phyloP scores from a whole-genome alignment of 495 filamentous ascomycete species.

The Parachaetomium inaequale region DNA sequence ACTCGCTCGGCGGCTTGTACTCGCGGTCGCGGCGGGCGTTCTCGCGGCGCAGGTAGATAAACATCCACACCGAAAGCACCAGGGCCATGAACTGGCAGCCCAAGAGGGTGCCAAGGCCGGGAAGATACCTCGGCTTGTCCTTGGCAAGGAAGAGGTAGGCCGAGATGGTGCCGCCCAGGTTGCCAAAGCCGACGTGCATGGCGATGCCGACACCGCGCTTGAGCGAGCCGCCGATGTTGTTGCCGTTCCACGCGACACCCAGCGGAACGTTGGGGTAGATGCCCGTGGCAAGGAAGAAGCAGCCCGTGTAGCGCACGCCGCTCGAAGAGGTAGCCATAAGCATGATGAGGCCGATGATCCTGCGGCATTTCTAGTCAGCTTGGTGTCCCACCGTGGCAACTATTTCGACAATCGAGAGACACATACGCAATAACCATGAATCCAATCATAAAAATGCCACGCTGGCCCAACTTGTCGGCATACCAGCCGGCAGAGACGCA shows the following conservation, averaged over 20 bases:
- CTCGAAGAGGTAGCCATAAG: slow-evolving; percentile 44
- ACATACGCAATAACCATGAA: slow-evolving; percentile 42
- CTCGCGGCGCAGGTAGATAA: slow-evolving; percentile 57
- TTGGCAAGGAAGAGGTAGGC: slow-evolving; percentile 63
- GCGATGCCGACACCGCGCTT: slow-evolving; percentile 77
- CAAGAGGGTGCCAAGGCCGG: slow-evolving; percentile 56
- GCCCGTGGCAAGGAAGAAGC: slow-evolving; percentile 61
- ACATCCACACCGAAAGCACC: slow-evolving; percentile 51
- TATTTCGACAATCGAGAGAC: not conserved
- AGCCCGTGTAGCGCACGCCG: slow-evolving; percentile 64
- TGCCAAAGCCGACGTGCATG: slow-evolving; percentile 79
- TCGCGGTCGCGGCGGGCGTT: slow-evolving; percentile 53
- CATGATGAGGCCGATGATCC: slow-evolving; percentile 62
- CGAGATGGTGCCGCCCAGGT: slow-evolving; percentile 67
- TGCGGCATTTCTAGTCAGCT: slow-evolving; percentile 29
- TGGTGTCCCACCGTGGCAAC: no score
- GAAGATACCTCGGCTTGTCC: slow-evolving; percentile 56
- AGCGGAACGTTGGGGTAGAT: slow-evolving; percentile 74
- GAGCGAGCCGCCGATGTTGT: slow-evolving; percentile 76
- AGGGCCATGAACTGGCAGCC: slow-evolving; percentile 46
- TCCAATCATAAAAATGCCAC: slow-evolving; percentile 57
- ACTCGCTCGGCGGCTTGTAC: slow-evolving; percentile 43
- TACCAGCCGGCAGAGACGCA: slow-evolving; percentile 51
- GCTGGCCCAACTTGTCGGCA: slow-evolving; percentile 51
- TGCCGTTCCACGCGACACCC: slow-evolving; percentile 75